Evolutionary conservation across 352 stramenopile genomes (phyloP).

Genomic region (Phytopythium vexans): DNA sequence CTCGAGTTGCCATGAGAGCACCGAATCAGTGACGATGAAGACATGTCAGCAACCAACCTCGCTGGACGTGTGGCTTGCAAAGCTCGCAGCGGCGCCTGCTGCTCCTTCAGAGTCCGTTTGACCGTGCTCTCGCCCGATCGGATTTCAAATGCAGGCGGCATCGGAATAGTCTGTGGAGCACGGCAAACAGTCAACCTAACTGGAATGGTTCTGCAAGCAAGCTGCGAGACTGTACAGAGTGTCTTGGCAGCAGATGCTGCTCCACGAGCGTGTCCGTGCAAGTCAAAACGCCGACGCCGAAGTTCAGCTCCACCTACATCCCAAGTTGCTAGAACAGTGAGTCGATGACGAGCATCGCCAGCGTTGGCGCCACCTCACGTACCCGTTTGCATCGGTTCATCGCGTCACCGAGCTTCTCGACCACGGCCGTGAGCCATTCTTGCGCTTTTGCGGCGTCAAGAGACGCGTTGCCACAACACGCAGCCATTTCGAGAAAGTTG

Average conservation of each 20-base stretch:
- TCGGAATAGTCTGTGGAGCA: too few relatives aligned
- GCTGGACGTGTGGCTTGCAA: neutral
- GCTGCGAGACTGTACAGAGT: conserved; percentile 27
- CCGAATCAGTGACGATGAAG: too few relatives aligned
- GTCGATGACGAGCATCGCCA: neutral
- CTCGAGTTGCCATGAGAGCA: neutral
- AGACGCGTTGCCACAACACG: conserved; percentile 40
- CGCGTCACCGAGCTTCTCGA: conserved; percentile 54
- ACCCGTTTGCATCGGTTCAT: conserved; percentile 53
- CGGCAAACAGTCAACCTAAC: too few relatives aligned
- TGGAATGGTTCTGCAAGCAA: too few relatives aligned
- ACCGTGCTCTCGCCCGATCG: conserved; percentile 51
- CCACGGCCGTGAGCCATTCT: conserved; percentile 49
- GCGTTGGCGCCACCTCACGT: conserved; percentile 4
- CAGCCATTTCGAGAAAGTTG: conserved; percentile 68
- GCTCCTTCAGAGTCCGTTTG: conserved; percentile 17
- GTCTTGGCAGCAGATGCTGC: conserved; percentile 39
- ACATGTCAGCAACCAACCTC: too few relatives aligned
- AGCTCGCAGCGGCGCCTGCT: too few relatives aligned
- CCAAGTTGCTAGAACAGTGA: neutral
- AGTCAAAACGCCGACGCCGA: conserved; percentile 54
- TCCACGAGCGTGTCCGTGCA: conserved; percentile 49
- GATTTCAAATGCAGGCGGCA: conserved; percentile 20
- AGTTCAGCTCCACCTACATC: conserved; percentile 55
- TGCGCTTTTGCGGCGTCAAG: conserved; percentile 48